phyloP scores from a whole-genome alignment of 148 eudicot genomes.

The Diospyros kaki region DNA sequence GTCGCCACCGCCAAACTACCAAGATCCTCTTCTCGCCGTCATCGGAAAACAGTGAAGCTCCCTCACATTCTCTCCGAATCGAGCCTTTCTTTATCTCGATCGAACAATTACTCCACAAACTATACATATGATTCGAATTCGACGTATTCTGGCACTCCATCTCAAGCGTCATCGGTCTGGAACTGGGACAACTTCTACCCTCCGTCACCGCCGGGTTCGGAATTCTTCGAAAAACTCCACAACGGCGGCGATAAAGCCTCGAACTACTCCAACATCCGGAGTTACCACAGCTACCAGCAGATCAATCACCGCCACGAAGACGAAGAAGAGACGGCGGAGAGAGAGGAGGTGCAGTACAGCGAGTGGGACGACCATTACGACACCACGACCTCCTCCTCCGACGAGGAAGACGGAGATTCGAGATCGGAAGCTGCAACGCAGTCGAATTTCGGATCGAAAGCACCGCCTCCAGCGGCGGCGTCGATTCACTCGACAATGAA shows the following conservation, averaged over 20 bases:
- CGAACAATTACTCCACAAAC: constrained; percentile 5
- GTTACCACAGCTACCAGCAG: background rate
- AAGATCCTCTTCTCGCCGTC: constrained; percentile 23
- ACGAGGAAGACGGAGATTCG: constrained; percentile 43
- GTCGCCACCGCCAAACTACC: constrained; percentile 39
- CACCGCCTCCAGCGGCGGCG: background rate
- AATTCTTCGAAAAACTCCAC: constrained; percentile 37
- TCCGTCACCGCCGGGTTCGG: constrained; percentile 86
- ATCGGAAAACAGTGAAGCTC: constrained; percentile 28
- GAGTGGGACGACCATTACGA: constrained; percentile 98
- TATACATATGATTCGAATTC: constrained; percentile 43
- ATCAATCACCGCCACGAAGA: constrained; percentile 27
- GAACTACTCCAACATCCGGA: background rate
- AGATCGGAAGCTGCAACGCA: constrained; percentile 59
- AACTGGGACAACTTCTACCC: constrained; percentile 96
- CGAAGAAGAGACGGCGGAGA: constrained; percentile 48
- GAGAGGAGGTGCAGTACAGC: constrained; percentile 89
- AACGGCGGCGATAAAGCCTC: constrained; percentile 17
- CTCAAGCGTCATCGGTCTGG: constrained; percentile 88
- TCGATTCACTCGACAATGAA: background rate
- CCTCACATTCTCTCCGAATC: constrained; percentile 71
- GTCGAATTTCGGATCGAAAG: constrained; percentile 48
- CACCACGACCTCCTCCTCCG: constrained; percentile 40
- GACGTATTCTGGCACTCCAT: constrained; percentile 43
- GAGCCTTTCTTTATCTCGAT: constrained; percentile 28